Evolutionary conservation across 495 filamentous ascomycete genomes (phyloP).

Genomic region (Tuber calosporum): DNA sequence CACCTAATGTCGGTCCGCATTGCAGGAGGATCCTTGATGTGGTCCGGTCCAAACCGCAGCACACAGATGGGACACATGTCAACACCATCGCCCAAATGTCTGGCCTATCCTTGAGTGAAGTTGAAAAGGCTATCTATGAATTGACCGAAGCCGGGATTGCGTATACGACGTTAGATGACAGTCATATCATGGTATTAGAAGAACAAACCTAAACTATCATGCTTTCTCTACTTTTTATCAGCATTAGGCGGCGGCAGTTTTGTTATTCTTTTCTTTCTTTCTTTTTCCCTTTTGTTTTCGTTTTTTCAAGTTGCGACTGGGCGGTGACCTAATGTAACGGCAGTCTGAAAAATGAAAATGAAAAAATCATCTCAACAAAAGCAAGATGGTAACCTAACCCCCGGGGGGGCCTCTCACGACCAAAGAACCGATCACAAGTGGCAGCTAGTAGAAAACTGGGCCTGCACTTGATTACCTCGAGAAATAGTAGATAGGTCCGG

Average conservation of each 20-base stretch:
- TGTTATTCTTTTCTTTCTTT: not conserved
- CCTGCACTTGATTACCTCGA: too few species aligned
- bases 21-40: conserved; percentile 63
- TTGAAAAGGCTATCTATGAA: conserved; percentile 69
- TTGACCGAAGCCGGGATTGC: conserved; percentile 63
- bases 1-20: conserved; percentile 50
- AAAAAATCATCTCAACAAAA: not conserved
- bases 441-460: too few species aligned
- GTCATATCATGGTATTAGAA: conserved; percentile 41
- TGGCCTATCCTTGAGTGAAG: conserved; percentile 58
- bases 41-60: conserved; percentile 55
- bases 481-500: too few species aligned
- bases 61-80: conserved; percentile 72
- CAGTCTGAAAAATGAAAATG: not conserved
- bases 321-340: conserved; percentile 9
- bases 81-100: conserved; percentile 62
- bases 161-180: conserved; percentile 85
- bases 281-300: too few species aligned
- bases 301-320: conserved; percentile 11
- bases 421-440: too few species aligned
- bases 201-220: not conserved
- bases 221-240: not conserved
- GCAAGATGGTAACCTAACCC: not conserved
- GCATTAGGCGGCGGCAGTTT: not conserved
- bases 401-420: not conserved